Evolutionary conservation across 2,329 filamentous ascomycete genomes (phyloP).

Genomic region (Shiraia sp.): DNA sequence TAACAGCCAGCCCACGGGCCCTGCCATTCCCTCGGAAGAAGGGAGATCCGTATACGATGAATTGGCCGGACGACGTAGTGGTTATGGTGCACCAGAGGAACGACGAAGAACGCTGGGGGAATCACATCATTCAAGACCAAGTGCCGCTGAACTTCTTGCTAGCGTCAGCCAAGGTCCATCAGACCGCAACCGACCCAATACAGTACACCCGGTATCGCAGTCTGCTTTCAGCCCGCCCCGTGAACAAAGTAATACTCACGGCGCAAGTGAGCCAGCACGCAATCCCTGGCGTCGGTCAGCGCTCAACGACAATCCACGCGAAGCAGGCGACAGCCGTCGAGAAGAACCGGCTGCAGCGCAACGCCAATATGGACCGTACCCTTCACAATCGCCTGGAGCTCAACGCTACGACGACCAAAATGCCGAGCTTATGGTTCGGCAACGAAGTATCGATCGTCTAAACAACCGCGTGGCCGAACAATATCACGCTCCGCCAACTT

Average conservation of each 20-base stretch:
- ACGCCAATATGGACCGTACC: conserved; percentile 37
- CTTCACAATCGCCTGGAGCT: conserved; percentile 24
- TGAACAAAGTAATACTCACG: conserved; percentile 22
- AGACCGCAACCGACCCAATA: conserved; percentile 41
- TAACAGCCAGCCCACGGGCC: conserved; percentile 45
- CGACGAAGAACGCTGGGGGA: conserved; percentile 41
- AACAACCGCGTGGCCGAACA: conserved; percentile 42
- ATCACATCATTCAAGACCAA: conserved; percentile 39
- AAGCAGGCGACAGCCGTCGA: conserved; percentile 30
- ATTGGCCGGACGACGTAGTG: conserved; percentile 27
- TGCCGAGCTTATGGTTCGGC: conserved; percentile 37
- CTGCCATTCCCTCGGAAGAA: conserved; percentile 28
- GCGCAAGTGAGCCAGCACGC: conserved; percentile 25
- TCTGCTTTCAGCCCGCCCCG: conserved; percentile 44
- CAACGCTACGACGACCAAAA: conserved; percentile 26
- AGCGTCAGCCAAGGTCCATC: conserved; percentile 19
- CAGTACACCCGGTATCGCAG: conserved; percentile 46
- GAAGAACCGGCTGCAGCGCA: conserved; percentile 37
- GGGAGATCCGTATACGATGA: conserved; percentile 26
- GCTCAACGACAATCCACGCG: conserved; percentile 28
- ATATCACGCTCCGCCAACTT: conserved; percentile 45
- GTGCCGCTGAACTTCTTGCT: conserved; percentile 36
- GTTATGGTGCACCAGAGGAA: conserved; percentile 37
- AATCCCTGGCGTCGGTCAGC: conserved; percentile 37
- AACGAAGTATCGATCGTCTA: conserved; percentile 38